Conservation (phyloP, 2,329 filamentous ascomycete genomes). For the Aspergillus intermedius region DNA sequence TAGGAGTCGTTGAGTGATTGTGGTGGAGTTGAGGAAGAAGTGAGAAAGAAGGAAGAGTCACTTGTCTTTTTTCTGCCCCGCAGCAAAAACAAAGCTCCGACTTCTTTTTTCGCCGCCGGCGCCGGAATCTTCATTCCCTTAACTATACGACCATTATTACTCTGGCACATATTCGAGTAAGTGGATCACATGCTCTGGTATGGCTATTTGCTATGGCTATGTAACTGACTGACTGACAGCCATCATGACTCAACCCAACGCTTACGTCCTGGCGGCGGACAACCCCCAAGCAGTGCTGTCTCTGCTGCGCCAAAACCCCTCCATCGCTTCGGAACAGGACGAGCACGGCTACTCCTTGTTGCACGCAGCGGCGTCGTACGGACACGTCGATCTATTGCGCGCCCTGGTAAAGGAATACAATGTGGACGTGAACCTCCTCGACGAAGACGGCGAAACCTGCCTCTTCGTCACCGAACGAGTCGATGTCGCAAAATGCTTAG, state of each 20-base stretch:
- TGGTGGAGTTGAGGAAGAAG: background rate
- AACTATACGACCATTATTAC: background rate
- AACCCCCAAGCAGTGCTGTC: conserved; percentile 66
- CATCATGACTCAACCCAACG: conserved; percentile 47
- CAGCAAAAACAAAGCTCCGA: background rate
- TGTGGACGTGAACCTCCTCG: conserved; percentile 72
- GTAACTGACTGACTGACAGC: background rate
- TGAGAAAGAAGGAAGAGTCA: background rate
- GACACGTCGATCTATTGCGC: conserved; percentile 72
- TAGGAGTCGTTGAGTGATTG: background rate
- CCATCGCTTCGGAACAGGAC: conserved; percentile 75
- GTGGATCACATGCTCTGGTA: background rate
- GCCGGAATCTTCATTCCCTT: background rate
- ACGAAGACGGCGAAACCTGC: conserved; percentile 92
- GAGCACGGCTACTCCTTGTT: conserved; percentile 89
- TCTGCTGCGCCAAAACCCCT: conserved; percentile 65
- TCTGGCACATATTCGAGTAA: conserved; percentile 3
- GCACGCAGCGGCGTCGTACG: conserved; percentile 90
- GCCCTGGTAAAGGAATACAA: conserved; percentile 67
- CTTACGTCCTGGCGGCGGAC: conserved; percentile 74
- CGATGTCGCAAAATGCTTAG: conserved; percentile 68
- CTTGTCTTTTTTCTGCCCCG: background rate
- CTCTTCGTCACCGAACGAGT: conserved; percentile 83
- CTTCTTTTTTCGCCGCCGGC: background rate
- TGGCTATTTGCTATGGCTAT: background rate